Conservation (phyloP, 1,284 basidiomycete genomes). For the Wallemia ichthyophaga region DNA sequence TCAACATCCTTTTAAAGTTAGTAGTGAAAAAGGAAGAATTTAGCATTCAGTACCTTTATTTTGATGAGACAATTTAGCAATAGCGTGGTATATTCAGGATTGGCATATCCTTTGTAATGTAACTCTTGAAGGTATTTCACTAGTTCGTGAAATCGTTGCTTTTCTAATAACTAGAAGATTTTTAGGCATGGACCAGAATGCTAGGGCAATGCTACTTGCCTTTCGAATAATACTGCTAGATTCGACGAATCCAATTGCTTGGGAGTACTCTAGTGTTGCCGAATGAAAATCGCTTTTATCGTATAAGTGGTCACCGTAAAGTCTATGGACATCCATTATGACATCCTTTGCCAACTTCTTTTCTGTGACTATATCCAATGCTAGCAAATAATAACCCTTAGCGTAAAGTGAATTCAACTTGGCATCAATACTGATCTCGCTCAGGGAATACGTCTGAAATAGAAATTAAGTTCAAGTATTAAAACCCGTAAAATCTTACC, state of each 20-base stretch:
- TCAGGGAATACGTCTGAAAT: not conserved
- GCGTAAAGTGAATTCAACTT: not conserved
- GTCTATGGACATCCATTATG: conserved; percentile 54
- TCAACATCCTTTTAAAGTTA: not conserved
- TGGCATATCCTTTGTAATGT: conserved; percentile 61
- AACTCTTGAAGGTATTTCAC: conserved; percentile 87
- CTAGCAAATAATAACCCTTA: not conserved
- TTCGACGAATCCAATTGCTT: conserved; percentile 63
- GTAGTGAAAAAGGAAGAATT: conserved; percentile 17
- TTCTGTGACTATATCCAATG: conserved; percentile 14
- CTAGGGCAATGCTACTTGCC: conserved; percentile 19
- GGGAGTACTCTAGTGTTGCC: conserved; percentile 68
- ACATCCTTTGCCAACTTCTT: conserved; percentile 24
- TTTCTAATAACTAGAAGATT: conserved; percentile 55
- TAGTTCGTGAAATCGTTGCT: conserved; percentile 78
- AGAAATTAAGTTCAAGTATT: not conserved
- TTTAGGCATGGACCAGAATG: not conserved
- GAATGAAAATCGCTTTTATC: conserved; percentile 70
- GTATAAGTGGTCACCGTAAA: conserved; percentile 80
- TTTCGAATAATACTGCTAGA: conserved; percentile 92
- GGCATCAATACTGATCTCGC: not conserved
- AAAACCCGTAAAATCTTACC: not conserved
- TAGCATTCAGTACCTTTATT: conserved; percentile 72
- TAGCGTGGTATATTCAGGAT: conserved; percentile 86
- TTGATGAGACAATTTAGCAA: conserved; percentile 91